Conservation (phyloP, 371 early-diverging fungal species). For the Lichtheimia hyalospora region DNA sequence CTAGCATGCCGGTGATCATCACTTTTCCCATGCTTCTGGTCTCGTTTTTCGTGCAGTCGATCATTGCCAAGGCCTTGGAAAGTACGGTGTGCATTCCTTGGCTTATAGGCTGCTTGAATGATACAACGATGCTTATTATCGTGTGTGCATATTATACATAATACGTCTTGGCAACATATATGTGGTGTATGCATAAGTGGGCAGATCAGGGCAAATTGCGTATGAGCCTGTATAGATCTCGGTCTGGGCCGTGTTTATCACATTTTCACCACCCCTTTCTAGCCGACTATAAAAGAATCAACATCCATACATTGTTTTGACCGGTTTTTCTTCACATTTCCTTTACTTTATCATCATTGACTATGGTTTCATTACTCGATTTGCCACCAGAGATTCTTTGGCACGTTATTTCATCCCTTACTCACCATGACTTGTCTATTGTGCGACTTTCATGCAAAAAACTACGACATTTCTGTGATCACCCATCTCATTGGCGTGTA, state of each 20-base stretch:
- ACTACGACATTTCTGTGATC: conserved; percentile 22
- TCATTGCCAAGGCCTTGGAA: too few relatives aligned
- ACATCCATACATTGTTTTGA: not conserved
- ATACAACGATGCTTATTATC: too few relatives aligned
- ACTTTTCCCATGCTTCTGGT: too few relatives aligned
- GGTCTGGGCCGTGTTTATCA: conserved; percentile 18
- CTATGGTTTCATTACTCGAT: not conserved
- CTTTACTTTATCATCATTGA: not conserved
- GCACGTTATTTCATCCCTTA: conserved; percentile 9
- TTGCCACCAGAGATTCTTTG: conserved; percentile 22
- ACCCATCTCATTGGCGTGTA: conserved; percentile 26
- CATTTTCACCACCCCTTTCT: not conserved
- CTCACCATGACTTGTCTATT: conserved; percentile 16
- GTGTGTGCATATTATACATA: too few relatives aligned
- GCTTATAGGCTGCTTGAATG: too few relatives aligned
- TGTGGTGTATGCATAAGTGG: too few relatives aligned
- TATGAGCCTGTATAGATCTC: conserved; percentile 1
- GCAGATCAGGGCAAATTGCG: too few relatives aligned
- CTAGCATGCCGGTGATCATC: too few relatives aligned
- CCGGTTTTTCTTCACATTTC: conserved; percentile 1
- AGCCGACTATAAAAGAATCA: conserved; percentile 15
- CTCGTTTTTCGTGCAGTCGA: too few relatives aligned
- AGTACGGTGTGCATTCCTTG: too few relatives aligned
- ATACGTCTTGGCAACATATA: too few relatives aligned
- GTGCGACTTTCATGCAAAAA: conserved; percentile 17